Conservation (phyloP, 257 asterid genomes). For the Jaltomata sinuosa region DNA sequence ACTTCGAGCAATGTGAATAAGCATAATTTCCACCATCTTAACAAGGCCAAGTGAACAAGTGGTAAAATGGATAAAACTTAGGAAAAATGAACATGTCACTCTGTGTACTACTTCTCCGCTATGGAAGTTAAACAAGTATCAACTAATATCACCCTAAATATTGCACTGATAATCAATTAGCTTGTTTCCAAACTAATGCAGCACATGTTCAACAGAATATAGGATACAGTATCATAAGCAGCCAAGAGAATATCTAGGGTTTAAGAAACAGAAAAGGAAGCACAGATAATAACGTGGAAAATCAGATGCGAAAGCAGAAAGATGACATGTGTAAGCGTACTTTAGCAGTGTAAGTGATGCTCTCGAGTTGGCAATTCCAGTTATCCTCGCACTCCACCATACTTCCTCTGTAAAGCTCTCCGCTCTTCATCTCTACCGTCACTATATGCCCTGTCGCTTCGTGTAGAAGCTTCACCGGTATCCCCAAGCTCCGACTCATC, state of each 20-base stretch:
- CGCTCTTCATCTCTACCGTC: conserved; percentile 87
- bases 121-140: not conserved
- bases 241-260: not conserved
- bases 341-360: conserved; percentile 43
- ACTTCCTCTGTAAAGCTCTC: conserved; percentile 89
- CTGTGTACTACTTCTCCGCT: not conserved
- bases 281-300: not conserved
- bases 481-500: conserved; percentile 90
- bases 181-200: not conserved
- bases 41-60: not conserved
- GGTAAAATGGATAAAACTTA: not conserved
- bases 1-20: not conserved
- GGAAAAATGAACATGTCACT: not conserved
- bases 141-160: not conserved
- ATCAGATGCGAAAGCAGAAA: not conserved
- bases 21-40: not conserved
- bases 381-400: conserved; percentile 65
- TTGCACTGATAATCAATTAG: not conserved
- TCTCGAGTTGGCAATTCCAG: conserved; percentile 53
- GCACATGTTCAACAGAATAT: not conserved
- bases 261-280: not conserved
- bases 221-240: not conserved
- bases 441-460: conserved; percentile 94
- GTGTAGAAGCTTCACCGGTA: conserved; percentile 96
- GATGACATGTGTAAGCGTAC: conserved; percentile 6